Conservation (phyloP, 805 yeast species). For the Wickerhamomyces bovis region DNA sequence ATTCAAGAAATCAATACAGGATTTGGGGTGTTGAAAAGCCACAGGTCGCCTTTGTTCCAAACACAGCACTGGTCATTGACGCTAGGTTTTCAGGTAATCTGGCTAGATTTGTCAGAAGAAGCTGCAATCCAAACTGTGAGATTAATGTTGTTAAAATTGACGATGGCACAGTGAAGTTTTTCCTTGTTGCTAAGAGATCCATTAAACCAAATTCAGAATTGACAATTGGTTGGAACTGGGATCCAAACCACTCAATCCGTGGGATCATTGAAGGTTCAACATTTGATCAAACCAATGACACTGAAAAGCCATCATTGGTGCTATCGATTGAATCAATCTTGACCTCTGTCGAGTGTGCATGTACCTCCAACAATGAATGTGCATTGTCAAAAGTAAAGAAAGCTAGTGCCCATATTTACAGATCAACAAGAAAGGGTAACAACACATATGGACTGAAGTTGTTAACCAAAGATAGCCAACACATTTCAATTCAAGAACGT, state of each 20-base stretch:
- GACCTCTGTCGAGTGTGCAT: slow-evolving; percentile 59
- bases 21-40: slow-evolving; percentile 65
- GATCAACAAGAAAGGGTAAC: slow-evolving; percentile 38
- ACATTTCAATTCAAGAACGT: slow-evolving; percentile 28
- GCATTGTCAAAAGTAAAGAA: slow-evolving; percentile 54
- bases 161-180: slow-evolving; percentile 41
- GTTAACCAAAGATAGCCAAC: slow-evolving; percentile 29
- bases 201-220: slow-evolving; percentile 66
- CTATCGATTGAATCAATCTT: slow-evolving; percentile 58
- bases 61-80: slow-evolving; percentile 66
- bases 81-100: slow-evolving; percentile 75
- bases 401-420: slow-evolving; percentile 50
- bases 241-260: slow-evolving; percentile 64
- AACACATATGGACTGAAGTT: slow-evolving; percentile 19
- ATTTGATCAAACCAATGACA: slow-evolving; percentile 50
- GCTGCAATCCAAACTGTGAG: slow-evolving; percentile 73
- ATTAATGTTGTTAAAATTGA: slow-evolving; percentile 41
- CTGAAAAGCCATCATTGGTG: slow-evolving; percentile 49
- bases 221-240: slow-evolving; percentile 88
- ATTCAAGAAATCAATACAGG: slow-evolving; percentile 71
- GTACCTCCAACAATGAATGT: slow-evolving; percentile 46
- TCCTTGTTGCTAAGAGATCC: slow-evolving; percentile 48
- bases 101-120: slow-evolving; percentile 65
- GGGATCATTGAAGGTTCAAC: slow-evolving; percentile 37
- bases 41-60: slow-evolving; percentile 48